A percentile compares a stretch with the other conserved stretches of the same genome.
Conservation (phyloP, 176 grass and related monocot species). For the Lolium perenne region DNA sequence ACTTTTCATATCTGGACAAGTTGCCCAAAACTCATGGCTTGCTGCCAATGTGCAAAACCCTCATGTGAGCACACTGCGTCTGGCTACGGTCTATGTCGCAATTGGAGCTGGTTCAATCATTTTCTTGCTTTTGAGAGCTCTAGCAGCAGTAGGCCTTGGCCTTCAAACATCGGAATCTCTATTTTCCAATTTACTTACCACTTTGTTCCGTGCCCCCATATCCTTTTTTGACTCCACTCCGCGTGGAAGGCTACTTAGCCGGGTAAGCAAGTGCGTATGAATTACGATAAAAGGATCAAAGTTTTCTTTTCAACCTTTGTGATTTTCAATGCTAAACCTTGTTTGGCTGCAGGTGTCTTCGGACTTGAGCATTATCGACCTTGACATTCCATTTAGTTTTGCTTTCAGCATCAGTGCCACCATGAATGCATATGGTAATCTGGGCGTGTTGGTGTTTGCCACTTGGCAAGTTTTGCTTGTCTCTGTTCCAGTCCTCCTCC, state of each 20-base stretch:
- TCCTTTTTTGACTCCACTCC: conserved; percentile 61
- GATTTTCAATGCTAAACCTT: background rate
- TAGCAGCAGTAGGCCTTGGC: conserved; percentile 31
- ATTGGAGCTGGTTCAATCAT: conserved; percentile 52
- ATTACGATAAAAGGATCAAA: background rate
- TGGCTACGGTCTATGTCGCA: background rate
- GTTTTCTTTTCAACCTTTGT: background rate
- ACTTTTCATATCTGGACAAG: conserved; percentile 7
- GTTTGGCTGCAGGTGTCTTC: conserved; percentile 52
- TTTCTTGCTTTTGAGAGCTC: conserved; percentile 43
- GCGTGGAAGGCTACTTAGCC: conserved; percentile 54
- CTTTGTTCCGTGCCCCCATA: conserved; percentile 45
- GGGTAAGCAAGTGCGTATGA: conserved; percentile 36
- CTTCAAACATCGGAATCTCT: conserved; percentile 37
- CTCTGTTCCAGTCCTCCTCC: conserved; percentile 30
- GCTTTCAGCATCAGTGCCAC: conserved; percentile 51
- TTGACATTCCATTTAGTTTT: conserved; percentile 52
- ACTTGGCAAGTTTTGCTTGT: conserved; percentile 35
- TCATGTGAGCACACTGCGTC: background rate
- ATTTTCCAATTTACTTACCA: conserved; percentile 34
- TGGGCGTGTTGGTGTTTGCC: background rate
- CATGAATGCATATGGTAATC: conserved; percentile 37
- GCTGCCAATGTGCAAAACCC: conserved; percentile 8
- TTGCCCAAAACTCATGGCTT: conserved; percentile 18
- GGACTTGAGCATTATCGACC: conserved; percentile 52